Evolutionary conservation across 495 filamentous ascomycete genomes (phyloP).

Genomic region (Astrothelium macrocarpum): DNA sequence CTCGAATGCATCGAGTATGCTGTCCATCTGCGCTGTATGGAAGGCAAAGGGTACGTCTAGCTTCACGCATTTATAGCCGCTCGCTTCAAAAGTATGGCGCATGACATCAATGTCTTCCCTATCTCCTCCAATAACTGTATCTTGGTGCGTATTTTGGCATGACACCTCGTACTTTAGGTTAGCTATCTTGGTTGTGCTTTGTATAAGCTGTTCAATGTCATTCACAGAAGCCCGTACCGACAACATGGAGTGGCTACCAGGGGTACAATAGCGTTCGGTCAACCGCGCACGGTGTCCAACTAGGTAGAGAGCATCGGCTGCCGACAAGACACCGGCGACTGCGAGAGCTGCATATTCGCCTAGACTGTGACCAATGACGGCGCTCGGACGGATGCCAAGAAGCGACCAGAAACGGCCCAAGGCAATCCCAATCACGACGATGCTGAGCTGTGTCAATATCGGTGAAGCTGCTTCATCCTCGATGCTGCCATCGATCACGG

Average conservation of each 20-base stretch:
- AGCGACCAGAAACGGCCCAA: conserved; percentile 28
- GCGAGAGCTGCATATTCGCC: conserved; percentile 25
- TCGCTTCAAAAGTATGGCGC: too few relatives aligned
- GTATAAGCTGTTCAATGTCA: neutral
- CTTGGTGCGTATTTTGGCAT: too few relatives aligned
- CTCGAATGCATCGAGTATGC: conserved; percentile 60
- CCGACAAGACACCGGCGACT: conserved; percentile 19
- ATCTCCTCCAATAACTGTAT: too few relatives aligned
- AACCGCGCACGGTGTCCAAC: conserved; percentile 17
- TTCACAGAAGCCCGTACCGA: conserved; percentile 15
- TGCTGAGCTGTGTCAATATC: conserved; percentile 25
- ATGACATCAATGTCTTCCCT: too few relatives aligned
- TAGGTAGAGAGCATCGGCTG: conserved; percentile 16
- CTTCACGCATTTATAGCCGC: conserved; percentile 35
- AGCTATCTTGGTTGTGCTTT: too few relatives aligned
- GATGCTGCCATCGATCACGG: neutral
- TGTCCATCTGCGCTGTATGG: conserved; percentile 70
- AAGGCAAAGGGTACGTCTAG: conserved; percentile 71
- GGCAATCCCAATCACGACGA: conserved; percentile 30
- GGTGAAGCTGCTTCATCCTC: neutral
- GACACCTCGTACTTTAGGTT: too few relatives aligned
- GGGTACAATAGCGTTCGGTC: conserved; percentile 12
- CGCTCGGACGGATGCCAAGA: conserved; percentile 27
- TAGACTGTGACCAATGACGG: conserved; percentile 29
- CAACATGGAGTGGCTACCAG: conserved; percentile 26